Conservation (phyloP, 805 yeast species). For the Kregervanrija delftensis region DNA sequence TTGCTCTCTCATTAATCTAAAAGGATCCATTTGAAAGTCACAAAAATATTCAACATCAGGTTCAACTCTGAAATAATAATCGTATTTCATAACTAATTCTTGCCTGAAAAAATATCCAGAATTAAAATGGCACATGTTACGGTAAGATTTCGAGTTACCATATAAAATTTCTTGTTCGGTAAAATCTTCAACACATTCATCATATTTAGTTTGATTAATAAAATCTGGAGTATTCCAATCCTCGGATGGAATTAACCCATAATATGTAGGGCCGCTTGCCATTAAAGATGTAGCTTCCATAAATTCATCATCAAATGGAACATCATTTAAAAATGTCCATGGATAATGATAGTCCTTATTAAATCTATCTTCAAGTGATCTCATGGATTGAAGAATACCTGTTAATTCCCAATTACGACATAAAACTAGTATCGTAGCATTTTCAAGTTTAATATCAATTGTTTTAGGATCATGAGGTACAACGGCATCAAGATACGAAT, state of each 20-base stretch:
- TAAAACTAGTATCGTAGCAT: slow-evolving; percentile 83
- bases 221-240: slow-evolving; percentile 76
- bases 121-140: slow-evolving; percentile 95
- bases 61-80: slow-evolving; percentile 93
- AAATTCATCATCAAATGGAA: slow-evolving; percentile 57
- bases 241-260: slow-evolving; percentile 55
- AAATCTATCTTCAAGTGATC: slow-evolving; percentile 72
- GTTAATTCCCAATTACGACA: slow-evolving; percentile 75
- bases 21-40: slow-evolving; percentile 85
- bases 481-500: slow-evolving; percentile 29
- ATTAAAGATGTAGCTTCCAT: slow-evolving; percentile 51
- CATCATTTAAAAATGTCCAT: slow-evolving; percentile 77
- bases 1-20: slow-evolving; percentile 68
- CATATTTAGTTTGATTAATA: slow-evolving; percentile 54
- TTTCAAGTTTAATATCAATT: slow-evolving; percentile 43
- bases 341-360: slow-evolving; percentile 61
- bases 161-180: slow-evolving; percentile 47
- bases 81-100: slow-evolving; percentile 60
- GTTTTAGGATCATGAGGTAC: slow-evolving; percentile 16
- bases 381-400: slow-evolving; percentile 69
- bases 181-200: slow-evolving; percentile 39
- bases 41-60: slow-evolving; percentile 87
- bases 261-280: slow-evolving; percentile 62
- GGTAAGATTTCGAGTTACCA: slow-evolving; percentile 59
- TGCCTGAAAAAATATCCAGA: slow-evolving; percentile 87